Evolutionary conservation across 1,284 basidiomycete species (phyloP), one percentile per base, ranked within the genome.

Genomic region (Malassezia japonica): DNA sequence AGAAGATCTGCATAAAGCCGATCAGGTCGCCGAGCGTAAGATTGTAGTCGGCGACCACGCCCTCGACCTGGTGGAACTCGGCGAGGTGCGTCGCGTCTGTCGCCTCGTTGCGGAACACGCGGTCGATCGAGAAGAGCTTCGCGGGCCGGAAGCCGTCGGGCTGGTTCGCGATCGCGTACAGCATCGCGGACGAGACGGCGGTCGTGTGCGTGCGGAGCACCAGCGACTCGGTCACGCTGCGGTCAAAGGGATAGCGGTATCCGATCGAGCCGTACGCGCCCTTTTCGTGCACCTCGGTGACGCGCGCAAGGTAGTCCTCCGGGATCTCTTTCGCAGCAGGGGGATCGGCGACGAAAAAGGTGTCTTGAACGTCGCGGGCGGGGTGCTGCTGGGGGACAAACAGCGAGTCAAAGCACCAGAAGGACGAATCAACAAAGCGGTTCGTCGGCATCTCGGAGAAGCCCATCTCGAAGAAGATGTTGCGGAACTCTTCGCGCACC

Each of bases 391-490:
- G 94, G 1, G 94, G 94, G 0, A 99, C 94, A 74, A 94, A 99
- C 60, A 99, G 80, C 8, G 91, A 84, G 74, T 99, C 94, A 75
- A 99, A 98, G 74, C 92, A 95, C 94, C 94, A 99, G 81, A 98
- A 99, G 29, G 86, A 86, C 23, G 89, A 94, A 75, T 99, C 94
- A 54, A 99, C 90, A 73, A 91, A 99, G 54, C 85, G 84, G 56
- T 85, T 84, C n/a, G 94, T 96, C 6, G 92, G 90, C 94, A 99
- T 99, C 76, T 99, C 94, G 50, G 89, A 84, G 77, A 98, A 99
- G 87, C 94, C 94, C 89, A 98, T 96, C 75, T 99, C 94, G 65
- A 99, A 82, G 80, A 99, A 99, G 70, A 98, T 96, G 72, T 87
- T 86, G 46, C 91, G 81, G 74, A 99, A 90, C 75, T 99, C 94